phyloP scores from a whole-genome alignment of 1,284 basidiomycete species.

The Stygiomarasmius scandens region DNA sequence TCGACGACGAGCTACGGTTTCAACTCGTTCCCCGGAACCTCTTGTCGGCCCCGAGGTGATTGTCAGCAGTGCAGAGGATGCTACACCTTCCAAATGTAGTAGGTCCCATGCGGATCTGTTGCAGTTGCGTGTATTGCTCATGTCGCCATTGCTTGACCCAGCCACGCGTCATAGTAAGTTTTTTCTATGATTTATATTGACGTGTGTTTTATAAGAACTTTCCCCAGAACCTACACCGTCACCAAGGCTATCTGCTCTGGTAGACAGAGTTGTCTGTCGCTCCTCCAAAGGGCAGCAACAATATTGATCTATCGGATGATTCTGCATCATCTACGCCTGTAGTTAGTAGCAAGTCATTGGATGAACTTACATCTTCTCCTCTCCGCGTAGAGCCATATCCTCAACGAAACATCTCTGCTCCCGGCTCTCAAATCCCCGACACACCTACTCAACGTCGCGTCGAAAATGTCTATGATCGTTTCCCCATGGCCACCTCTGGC shows the following conservation, averaged over 20 bases:
- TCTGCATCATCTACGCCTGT: conserved; percentile 5
- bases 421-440: conserved; percentile 39
- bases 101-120: conserved; percentile 65
- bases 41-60: conserved; percentile 30
- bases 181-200: conserved; percentile 3
- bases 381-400: conserved; percentile 67
- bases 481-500: conserved; percentile 75
- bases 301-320: conserved; percentile 2
- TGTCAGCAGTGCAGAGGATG: conserved; percentile 35
- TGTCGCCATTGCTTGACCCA: conserved; percentile 61
- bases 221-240: conserved; percentile 48
- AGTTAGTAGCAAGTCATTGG: conserved; percentile 37
- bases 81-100: conserved; percentile 56
- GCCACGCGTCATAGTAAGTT: conserved; percentile 61
- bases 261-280: conserved; percentile 72
- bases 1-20: conserved; percentile 68
- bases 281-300: conserved; percentile 30
- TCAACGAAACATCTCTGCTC: conserved; percentile 39
- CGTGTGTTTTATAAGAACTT: conserved; percentile 29
- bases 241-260: conserved; percentile 58
- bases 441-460: conserved; percentile 59
- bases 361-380: conserved; percentile 62
- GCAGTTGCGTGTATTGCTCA: conserved; percentile 62
- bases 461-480: conserved; percentile 75
- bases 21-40: conserved; percentile 57